A percentile compares a stretch with the other conserved stretches of the same genome.
phyloP scores from a whole-genome alignment of 768 basidiomycete genomes.

The Gloeophyllum trabeum region DNA sequence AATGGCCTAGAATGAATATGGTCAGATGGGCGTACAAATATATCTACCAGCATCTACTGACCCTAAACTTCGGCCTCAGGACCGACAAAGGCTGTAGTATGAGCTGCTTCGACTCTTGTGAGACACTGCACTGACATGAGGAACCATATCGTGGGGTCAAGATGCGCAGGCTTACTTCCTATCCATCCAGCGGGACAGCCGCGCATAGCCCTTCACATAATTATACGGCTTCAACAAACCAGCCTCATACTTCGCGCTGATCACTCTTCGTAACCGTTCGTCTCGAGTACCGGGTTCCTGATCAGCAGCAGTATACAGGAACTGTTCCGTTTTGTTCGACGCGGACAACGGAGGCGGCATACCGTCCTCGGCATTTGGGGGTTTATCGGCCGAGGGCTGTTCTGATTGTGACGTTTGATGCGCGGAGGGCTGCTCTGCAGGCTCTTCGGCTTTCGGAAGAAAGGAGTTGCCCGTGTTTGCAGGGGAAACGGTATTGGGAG shows the following conservation, averaged over 20 bases:
- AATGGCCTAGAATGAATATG: constrained; percentile 37
- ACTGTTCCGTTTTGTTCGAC: constrained; percentile 76
- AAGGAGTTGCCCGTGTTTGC: constrained; percentile 7
- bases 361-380: constrained; percentile 28
- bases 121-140: constrained; percentile 53
- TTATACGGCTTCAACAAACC: constrained; percentile 92
- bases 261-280: constrained; percentile 83
- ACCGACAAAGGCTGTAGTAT: constrained; percentile 85
- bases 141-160: too few relatives aligned
- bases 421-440: neutral
- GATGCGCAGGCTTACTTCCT: constrained; percentile 62
- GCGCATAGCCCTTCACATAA: constrained; percentile 91
- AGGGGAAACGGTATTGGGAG: constrained; percentile 7
- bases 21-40: constrained; percentile 1
- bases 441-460: neutral
- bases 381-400: constrained; percentile 5
- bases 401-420: neutral
- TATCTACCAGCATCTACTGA: constrained; percentile 21
- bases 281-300: constrained; percentile 86
- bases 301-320: constrained; percentile 89
- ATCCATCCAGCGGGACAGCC: constrained; percentile 92
- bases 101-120: constrained; percentile 83
- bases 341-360: constrained; percentile 50
- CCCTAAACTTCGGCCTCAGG: constrained; percentile 76
- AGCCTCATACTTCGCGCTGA: constrained; percentile 94